Evolutionary conservation across 1,139 yeast genomes (phyloP).

Genomic region (Saccharomyces hybrid): DNA sequence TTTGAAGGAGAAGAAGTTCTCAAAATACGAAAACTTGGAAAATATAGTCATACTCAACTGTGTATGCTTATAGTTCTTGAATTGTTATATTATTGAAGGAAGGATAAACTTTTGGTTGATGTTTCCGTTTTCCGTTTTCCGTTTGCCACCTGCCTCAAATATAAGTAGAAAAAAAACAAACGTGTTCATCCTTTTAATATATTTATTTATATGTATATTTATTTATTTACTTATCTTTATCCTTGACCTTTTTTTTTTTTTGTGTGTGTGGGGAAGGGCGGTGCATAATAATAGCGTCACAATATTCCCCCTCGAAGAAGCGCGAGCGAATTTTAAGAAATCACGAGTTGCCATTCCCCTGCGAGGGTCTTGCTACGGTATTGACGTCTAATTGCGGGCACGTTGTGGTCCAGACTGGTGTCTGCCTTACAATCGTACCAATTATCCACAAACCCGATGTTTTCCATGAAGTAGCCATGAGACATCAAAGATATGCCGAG

Average conservation of each 20-base stretch:
- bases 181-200: background rate
- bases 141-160: too few relatives aligned
- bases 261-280: constrained; percentile 1
- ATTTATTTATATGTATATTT: background rate
- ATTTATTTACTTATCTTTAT: background rate
- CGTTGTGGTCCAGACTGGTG: constrained; percentile 4
- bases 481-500: constrained; percentile 4
- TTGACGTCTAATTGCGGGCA: constrained; percentile 4
- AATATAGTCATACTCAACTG: background rate
- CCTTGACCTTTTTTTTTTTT: background rate
- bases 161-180: too few relatives aligned
- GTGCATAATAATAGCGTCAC: background rate
- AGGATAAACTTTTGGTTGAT: background rate
- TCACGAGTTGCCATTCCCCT: constrained; percentile 3
- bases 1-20: background rate
- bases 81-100: background rate
- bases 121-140: background rate
- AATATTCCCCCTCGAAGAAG: background rate
- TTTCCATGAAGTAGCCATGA: background rate
- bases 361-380: constrained; percentile 2
- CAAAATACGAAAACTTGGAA: background rate
- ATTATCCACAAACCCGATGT: constrained; percentile 2
- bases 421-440: constrained; percentile 4
- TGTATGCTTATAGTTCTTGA: background rate
- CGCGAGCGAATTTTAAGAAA: background rate